These are phyloP conservation scores for Kodamaea lidongshanica DNA, from an alignment of 805 yeast species.

Conservation along the genomic window DNA sequence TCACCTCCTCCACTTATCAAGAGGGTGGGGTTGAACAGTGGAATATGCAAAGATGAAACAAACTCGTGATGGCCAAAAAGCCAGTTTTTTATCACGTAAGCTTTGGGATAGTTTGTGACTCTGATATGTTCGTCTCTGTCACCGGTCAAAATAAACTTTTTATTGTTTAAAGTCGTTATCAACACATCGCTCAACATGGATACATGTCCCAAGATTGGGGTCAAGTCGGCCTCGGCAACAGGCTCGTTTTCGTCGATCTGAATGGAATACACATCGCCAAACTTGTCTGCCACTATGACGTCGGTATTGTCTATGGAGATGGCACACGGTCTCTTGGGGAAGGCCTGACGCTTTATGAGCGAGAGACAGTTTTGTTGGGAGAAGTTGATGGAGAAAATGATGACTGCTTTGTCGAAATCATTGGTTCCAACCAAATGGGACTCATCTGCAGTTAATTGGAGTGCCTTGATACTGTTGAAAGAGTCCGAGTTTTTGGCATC, in stretches of 20 bases:
- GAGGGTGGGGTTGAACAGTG: constrained; percentile 43
- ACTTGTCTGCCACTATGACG: constrained; percentile 82
- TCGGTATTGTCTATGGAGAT: constrained; percentile 53
- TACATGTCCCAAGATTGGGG: constrained; percentile 89
- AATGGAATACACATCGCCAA: constrained; percentile 85
- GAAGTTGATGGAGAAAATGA: constrained; percentile 47
- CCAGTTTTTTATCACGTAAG: constrained; percentile 74
- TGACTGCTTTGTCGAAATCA: constrained; percentile 76
- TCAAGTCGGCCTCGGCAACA: constrained; percentile 37
- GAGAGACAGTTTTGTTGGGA: constrained; percentile 38
- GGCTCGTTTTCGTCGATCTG: constrained; percentile 34
- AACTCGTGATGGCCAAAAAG: constrained; percentile 84
- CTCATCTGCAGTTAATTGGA: constrained; percentile 48
- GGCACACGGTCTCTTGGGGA: constrained; percentile 92
- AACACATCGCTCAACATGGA: constrained; percentile 86
- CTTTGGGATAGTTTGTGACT: constrained; percentile 70
- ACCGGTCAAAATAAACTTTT: constrained; percentile 60
- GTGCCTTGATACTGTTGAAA: constrained; percentile 63
- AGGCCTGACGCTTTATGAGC: constrained; percentile 61
- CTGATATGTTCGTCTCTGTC: constrained; percentile 97
- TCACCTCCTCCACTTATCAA: constrained; percentile 93
- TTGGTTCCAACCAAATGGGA: constrained; percentile 59
- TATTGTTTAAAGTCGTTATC: constrained; percentile 34
- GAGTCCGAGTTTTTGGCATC: constrained; percentile 54
- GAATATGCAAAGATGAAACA: constrained; percentile 59